Evolutionary conservation across 768 basidiomycete genomes (phyloP).

Genomic region (Phallus indusiatus): DNA sequence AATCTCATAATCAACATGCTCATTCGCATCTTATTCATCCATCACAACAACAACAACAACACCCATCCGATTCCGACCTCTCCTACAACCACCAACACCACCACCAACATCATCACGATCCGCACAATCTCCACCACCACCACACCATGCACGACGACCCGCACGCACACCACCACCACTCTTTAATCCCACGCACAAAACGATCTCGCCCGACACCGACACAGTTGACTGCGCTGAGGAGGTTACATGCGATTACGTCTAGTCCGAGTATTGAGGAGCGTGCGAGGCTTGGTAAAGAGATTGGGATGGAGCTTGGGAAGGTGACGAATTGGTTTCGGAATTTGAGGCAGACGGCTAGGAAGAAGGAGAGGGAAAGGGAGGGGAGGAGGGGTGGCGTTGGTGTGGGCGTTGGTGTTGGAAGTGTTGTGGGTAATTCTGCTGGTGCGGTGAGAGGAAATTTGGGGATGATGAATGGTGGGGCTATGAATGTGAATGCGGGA

Average conservation of each 20-base stretch:
- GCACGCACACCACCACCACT: background rate
- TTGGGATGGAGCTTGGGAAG: slow-evolving; percentile 79
- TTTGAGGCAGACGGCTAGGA: slow-evolving; percentile 70
- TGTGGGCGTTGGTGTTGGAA: slow-evolving; percentile 15
- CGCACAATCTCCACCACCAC: background rate
- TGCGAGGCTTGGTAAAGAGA: slow-evolving; percentile 58
- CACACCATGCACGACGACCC: background rate
- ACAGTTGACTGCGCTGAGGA: slow-evolving; percentile 68
- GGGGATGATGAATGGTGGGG: too few species aligned
- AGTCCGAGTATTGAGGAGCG: slow-evolving; percentile 79
- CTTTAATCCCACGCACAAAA: background rate
- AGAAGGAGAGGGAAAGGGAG: slow-evolving; percentile 37
- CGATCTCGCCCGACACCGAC: slow-evolving; percentile 53
- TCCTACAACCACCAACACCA: background rate
- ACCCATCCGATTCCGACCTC: too few species aligned
- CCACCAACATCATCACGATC: background rate
- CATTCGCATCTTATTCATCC: background rate
- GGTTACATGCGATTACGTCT: slow-evolving; percentile 53
- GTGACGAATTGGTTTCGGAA: slow-evolving; percentile 88
- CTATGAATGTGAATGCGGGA: background rate
- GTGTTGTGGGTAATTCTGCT: too few species aligned
- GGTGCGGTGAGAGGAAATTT: background rate
- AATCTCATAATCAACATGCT: background rate
- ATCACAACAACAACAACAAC: too few species aligned
- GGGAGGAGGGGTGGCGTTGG: slow-evolving; percentile 43